phyloP scores from a whole-genome alignment of 2,329 filamentous ascomycete species.

The Arthrobotrys entomopaga region DNA sequence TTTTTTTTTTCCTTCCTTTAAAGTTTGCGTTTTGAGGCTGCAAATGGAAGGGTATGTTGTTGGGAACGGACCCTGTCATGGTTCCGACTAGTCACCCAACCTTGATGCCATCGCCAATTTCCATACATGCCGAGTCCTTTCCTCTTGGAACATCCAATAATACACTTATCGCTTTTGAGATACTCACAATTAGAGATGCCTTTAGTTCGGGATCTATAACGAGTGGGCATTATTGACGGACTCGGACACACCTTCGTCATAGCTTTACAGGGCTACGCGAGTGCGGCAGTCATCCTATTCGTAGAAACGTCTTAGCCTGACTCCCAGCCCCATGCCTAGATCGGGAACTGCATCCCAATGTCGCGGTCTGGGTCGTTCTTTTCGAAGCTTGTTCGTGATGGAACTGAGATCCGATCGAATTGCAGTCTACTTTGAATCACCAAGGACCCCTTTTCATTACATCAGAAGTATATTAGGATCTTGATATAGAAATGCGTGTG shows the following conservation, averaged over 20 bases:
- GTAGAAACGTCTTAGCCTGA: slow-evolving; percentile 41
- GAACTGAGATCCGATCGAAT: slow-evolving; percentile 47
- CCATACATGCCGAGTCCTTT: slow-evolving; percentile 21
- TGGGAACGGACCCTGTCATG: slow-evolving; percentile 35
- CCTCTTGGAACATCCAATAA: slow-evolving; percentile 10
- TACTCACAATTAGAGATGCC: slow-evolving; percentile 24
- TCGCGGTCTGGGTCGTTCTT: slow-evolving; percentile 54
- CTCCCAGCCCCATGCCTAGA: slow-evolving; percentile 52
- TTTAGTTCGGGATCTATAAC: slow-evolving; percentile 52
- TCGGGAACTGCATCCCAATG: slow-evolving; percentile 38
- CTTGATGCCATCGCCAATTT: slow-evolving; percentile 43
- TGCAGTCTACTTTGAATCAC: slow-evolving; percentile 23
- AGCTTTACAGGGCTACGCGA: slow-evolving; percentile 54
- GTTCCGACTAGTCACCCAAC: slow-evolving; percentile 49
- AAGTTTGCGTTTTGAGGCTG: slow-evolving; percentile 33
- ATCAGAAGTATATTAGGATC: slow-evolving; percentile 39
- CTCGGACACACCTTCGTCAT: slow-evolving; percentile 55
- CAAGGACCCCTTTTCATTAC: slow-evolving; percentile 48
- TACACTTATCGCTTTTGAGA: slow-evolving; percentile 34
- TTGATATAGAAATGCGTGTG: slow-evolving; percentile 32
- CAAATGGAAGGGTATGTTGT: slow-evolving; percentile 29
- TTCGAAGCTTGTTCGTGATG: slow-evolving; percentile 36
- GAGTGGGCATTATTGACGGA: slow-evolving; percentile 45
- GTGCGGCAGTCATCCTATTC: slow-evolving; percentile 55
- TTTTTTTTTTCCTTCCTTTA: slow-evolving; percentile 36